A percentile compares a stretch with the other conserved stretches of the same genome.
Conservation (phyloP, 192 early-diverging fungal species). For the Coemansia sp. region DNA sequence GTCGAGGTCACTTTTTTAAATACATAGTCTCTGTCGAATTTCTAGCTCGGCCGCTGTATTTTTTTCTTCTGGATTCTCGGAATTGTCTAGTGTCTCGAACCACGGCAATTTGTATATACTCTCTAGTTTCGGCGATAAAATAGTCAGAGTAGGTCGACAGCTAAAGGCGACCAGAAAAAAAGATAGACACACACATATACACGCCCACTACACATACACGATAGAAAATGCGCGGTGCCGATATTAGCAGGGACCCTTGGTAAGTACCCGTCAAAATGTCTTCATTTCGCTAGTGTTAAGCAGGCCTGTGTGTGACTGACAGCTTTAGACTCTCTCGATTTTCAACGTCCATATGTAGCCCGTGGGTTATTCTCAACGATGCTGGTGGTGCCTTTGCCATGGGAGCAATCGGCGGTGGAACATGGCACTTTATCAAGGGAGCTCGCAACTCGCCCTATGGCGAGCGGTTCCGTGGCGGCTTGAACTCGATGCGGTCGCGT, state of each 20-base stretch:
- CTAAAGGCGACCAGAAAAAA: background rate
- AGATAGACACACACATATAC: background rate
- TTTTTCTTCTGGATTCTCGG: background rate
- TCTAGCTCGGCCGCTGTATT: background rate
- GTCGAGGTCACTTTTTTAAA: conserved; percentile 6
- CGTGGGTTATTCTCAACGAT: conserved; percentile 87
- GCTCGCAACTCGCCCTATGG: conserved; percentile 97
- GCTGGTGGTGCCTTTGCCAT: conserved; percentile 90
- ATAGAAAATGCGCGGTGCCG: conserved; percentile 49
- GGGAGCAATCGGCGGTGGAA: conserved; percentile 94
- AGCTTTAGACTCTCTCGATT: conserved; percentile 3
- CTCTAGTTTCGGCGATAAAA: background rate
- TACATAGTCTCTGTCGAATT: conserved; percentile 1
- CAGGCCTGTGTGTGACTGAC: background rate
- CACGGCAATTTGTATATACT: conserved; percentile 7
- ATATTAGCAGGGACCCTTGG: conserved; percentile 59
- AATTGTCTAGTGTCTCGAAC: background rate
- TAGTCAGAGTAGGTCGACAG: background rate
- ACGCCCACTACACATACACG: background rate
- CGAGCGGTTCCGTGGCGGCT: conserved; percentile 86
- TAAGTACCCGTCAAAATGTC: conserved; percentile 14
- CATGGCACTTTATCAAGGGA: conserved; percentile 98
- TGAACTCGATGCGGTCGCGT: conserved; percentile 89
- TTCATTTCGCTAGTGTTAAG: background rate
- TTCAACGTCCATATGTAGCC: conserved; percentile 47